Evolutionary conservation across 768 basidiomycete species (phyloP).

Genomic region (Mycena albidolilacea): DNA sequence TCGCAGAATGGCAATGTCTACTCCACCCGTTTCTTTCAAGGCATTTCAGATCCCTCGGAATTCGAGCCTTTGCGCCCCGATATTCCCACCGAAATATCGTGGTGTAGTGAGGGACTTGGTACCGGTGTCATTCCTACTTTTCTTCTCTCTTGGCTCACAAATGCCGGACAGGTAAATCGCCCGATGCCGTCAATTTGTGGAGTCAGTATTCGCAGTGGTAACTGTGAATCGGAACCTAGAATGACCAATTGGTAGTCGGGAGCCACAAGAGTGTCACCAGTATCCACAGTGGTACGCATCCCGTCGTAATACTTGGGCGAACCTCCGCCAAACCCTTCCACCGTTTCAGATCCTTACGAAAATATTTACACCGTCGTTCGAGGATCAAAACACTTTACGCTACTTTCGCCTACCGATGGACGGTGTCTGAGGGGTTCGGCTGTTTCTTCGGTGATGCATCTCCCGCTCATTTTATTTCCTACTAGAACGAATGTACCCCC

Average conservation of each 20-base stretch:
- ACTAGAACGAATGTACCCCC: slow-evolving; percentile 73
- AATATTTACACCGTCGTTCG: slow-evolving; percentile 92
- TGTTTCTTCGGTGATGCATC: slow-evolving; percentile 3
- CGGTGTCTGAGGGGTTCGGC: slow-evolving; percentile 82
- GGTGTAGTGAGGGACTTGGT: slow-evolving; percentile 89
- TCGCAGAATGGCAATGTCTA: slow-evolving; percentile 94
- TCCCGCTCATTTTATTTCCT: slow-evolving; percentile 21
- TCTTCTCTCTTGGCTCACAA: neutral
- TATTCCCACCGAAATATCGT: slow-evolving; percentile 77
- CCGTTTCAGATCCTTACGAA: slow-evolving; percentile 84
- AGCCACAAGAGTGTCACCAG: slow-evolving; percentile 83
- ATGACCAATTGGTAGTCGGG: slow-evolving; percentile 61
- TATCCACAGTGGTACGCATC: slow-evolving; percentile 82
- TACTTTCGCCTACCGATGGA: slow-evolving; percentile 92
- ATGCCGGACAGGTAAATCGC: slow-evolving; percentile 61
- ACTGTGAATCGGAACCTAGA: neutral
- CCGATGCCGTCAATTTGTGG: slow-evolving; percentile 96
- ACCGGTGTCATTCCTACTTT: slow-evolving; percentile 40
- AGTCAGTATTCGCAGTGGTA: slow-evolving; percentile 44
- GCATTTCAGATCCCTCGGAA: slow-evolving; percentile 63
- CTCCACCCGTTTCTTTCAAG: slow-evolving; percentile 58
- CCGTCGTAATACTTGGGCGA: neutral
- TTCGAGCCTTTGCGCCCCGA: slow-evolving; percentile 74
- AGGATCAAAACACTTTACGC: slow-evolving; percentile 88
- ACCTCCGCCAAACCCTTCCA: neutral